Evolutionary conservation across 768 basidiomycete genomes (phyloP).

Genomic region (Tulasnella calospora): DNA sequence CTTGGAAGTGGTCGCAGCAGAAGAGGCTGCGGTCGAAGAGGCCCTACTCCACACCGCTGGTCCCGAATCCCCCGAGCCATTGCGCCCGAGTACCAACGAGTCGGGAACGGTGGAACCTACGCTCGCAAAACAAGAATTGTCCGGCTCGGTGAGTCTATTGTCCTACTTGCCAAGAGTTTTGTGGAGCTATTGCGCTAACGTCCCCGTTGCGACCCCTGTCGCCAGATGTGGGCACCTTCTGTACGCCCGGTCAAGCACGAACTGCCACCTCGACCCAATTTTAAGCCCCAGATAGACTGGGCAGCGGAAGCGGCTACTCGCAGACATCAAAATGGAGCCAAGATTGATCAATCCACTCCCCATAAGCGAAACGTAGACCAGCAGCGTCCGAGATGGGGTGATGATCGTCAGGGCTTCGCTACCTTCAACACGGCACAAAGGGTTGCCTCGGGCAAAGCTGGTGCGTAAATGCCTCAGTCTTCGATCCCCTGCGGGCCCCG

Average conservation of each 20-base stretch:
- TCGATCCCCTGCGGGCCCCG: background rate
- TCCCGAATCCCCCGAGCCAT: background rate
- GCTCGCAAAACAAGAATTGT: background rate
- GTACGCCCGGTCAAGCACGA: background rate
- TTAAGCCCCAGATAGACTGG: background rate
- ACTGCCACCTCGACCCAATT: background rate
- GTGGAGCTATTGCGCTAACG: background rate
- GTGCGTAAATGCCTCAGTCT: background rate
- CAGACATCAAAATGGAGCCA: background rate
- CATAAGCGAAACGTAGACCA: background rate
- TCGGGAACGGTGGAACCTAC: background rate
- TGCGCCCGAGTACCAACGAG: background rate
- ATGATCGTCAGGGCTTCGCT: background rate
- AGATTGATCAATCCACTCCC: background rate
- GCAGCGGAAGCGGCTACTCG: background rate
- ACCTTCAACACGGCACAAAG: background rate
- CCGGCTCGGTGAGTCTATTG: background rate
- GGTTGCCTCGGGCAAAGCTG: background rate
- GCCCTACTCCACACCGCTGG: background rate
- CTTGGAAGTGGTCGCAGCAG: background rate
- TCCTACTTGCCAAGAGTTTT: background rate
- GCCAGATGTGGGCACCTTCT: background rate
- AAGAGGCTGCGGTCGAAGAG: background rate
- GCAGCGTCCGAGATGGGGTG: background rate
- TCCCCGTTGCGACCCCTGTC: background rate